Evolutionary conservation across 2,329 filamentous ascomycete species (phyloP).

Genomic region (Biscogniauxia sp.): DNA sequence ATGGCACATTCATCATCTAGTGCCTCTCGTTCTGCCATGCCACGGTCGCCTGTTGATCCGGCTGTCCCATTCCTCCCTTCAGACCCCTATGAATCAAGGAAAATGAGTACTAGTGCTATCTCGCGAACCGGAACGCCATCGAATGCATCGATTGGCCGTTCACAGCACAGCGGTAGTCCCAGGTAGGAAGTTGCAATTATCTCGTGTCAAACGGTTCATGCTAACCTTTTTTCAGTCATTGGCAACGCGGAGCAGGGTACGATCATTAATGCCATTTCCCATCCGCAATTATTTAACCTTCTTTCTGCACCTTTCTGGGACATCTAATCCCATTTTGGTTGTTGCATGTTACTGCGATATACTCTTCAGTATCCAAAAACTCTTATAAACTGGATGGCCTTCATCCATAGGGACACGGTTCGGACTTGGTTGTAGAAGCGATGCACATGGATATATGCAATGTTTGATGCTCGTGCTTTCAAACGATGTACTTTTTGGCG

Average conservation of each 20-base stretch:
- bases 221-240: slow-evolving; percentile 32
- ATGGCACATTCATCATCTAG: slow-evolving; percentile 17
- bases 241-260: slow-evolving; percentile 56
- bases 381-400: background rate
- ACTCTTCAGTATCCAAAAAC: background rate
- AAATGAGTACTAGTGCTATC: slow-evolving; percentile 2
- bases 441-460: background rate
- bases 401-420: background rate
- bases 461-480: background rate
- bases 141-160: slow-evolving; percentile 31
- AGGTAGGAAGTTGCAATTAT: slow-evolving; percentile 35
- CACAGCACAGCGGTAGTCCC: slow-evolving; percentile 38
- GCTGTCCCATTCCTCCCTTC: slow-evolving; percentile 35
- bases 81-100: background rate
- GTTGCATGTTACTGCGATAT: background rate
- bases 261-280: slow-evolving; percentile 29
- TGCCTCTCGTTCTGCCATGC: slow-evolving; percentile 31
- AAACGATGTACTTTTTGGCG: background rate
- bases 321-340: background rate
- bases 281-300: background rate
- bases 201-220: background rate
- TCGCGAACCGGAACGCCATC: slow-evolving; percentile 29
- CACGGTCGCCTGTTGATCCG: slow-evolving; percentile 45
- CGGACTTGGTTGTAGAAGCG: background rate
- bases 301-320: background rate